phyloP scores from a whole-genome alignment of 495 filamentous ascomycete species.

The Xylaria venustula region DNA sequence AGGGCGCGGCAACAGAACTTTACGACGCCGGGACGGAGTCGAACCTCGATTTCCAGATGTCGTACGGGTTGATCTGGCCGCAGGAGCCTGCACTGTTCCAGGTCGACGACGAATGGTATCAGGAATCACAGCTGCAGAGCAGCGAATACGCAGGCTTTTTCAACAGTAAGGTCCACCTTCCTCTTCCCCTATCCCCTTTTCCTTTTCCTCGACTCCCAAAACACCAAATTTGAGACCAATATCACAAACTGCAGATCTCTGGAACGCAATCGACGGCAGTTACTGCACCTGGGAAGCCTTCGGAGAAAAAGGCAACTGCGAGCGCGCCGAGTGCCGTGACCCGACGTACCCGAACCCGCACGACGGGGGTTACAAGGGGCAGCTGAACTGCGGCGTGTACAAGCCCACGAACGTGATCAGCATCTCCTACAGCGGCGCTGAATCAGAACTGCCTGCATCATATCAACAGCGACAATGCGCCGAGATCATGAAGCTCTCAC shows the following conservation, averaged over 20 bases:
- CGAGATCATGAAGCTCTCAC: conserved; percentile 61
- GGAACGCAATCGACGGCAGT: conserved; percentile 64
- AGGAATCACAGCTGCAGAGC: conserved; percentile 22
- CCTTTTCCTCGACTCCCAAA: not conserved
- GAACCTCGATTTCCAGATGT: conserved; percentile 35
- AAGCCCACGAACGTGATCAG: conserved; percentile 37
- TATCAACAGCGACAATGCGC: conserved; percentile 42
- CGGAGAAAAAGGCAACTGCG: conserved; percentile 32
- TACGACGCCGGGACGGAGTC: conserved; percentile 30
- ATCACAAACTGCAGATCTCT: conserved; percentile 32
- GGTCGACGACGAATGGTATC: conserved; percentile 51
- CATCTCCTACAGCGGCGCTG: conserved; percentile 41
- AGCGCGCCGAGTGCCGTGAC: conserved; percentile 38
- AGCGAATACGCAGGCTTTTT: conserved; percentile 33
- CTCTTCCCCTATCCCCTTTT: no score
- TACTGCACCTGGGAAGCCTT: conserved; percentile 54
- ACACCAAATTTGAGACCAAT: conserved; percentile 29
- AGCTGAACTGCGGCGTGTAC: conserved; percentile 58
- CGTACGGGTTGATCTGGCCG: conserved; percentile 48
- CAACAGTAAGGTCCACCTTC: conserved; percentile 34
- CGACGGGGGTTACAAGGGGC: conserved; percentile 54
- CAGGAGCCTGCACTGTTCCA: conserved; percentile 59
- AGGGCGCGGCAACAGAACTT: conserved; percentile 19
- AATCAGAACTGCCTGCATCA: conserved; percentile 31
- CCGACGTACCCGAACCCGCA: conserved; percentile 54